Conservation (phyloP, 805 yeast genomes). For the Zygosaccharomyces kombuchaensis region DNA sequence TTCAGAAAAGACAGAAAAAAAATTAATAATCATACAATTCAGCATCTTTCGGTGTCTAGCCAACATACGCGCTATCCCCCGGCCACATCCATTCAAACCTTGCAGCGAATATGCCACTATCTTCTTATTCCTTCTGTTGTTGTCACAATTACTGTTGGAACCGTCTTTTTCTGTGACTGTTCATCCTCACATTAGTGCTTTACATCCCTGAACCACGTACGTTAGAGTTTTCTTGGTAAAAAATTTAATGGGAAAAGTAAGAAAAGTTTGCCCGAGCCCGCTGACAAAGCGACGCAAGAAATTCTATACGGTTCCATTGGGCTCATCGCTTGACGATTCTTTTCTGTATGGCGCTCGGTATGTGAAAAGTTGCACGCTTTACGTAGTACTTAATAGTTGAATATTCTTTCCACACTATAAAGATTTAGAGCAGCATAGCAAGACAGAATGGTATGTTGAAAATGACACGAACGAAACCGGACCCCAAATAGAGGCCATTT, state of each 20-base stretch:
- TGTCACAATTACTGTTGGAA: neutral
- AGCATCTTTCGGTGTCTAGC: too few relatives aligned
- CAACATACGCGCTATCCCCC: too few relatives aligned
- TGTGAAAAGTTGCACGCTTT: slow-evolving; percentile 1
- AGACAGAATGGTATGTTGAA: slow-evolving; percentile 5
- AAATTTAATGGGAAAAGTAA: neutral
- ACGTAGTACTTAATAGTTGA: slow-evolving; percentile 4
- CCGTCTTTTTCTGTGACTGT: neutral
- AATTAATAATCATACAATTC: too few relatives aligned
- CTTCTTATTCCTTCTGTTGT: neutral
- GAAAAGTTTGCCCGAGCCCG: neutral
- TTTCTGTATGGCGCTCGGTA: slow-evolving; percentile 3
- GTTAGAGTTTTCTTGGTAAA: neutral
- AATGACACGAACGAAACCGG: neutral
- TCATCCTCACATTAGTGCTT: neutral
- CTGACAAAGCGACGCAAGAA: slow-evolving; percentile 5
- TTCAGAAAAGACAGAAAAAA: too few relatives aligned
- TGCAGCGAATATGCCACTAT: neutral
- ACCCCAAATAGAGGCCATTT: neutral
- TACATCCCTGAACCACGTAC: neutral
- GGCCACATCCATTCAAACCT: too few relatives aligned
- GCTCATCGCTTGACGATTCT: slow-evolving; percentile 5
- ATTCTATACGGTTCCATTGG: slow-evolving; percentile 4
- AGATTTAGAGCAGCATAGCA: slow-evolving; percentile 5
- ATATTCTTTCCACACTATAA: neutral